Conservation (phyloP, 805 yeast species). For the Yarrowia yakushimensis region DNA sequence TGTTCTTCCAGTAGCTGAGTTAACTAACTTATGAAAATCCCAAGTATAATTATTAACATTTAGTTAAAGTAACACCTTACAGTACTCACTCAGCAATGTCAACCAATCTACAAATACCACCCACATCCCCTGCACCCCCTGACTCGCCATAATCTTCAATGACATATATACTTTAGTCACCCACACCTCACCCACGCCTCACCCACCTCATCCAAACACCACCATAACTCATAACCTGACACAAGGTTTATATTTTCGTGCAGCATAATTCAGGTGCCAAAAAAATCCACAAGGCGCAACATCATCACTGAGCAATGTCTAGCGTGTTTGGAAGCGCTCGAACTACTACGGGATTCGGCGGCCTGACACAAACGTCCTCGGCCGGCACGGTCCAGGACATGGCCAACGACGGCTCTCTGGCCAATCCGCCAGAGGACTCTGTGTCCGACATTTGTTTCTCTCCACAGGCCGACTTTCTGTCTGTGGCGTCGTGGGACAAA, state of each 20-base stretch:
- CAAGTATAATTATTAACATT: no score
- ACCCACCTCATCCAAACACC: no score
- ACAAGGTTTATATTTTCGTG: conserved; percentile 7
- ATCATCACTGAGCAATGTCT: not conserved
- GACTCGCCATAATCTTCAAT: no score
- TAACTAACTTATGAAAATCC: no score
- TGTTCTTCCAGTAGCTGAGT: no score
- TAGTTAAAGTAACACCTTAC: no score
- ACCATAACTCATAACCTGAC: not conserved
- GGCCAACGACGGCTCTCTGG: conserved; percentile 38
- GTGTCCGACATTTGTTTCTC: conserved; percentile 80
- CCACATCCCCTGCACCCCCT: no score
- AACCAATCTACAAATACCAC: no score
- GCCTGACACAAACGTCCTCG: conserved; percentile 4
- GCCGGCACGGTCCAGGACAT: conserved; percentile 14
- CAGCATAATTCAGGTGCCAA: not conserved
- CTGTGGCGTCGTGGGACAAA: conserved; percentile 92
- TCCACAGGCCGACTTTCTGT: conserved; percentile 74
- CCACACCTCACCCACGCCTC: no score
- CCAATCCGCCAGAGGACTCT: conserved; percentile 89
- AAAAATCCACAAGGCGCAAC: not conserved
- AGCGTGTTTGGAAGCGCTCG: conserved; percentile 18
- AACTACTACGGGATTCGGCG: conserved; percentile 31
- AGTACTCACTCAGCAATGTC: no score
- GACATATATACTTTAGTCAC: no score